Conservation (phyloP, 106 monocot species). For the Gastrodia elata region DNA sequence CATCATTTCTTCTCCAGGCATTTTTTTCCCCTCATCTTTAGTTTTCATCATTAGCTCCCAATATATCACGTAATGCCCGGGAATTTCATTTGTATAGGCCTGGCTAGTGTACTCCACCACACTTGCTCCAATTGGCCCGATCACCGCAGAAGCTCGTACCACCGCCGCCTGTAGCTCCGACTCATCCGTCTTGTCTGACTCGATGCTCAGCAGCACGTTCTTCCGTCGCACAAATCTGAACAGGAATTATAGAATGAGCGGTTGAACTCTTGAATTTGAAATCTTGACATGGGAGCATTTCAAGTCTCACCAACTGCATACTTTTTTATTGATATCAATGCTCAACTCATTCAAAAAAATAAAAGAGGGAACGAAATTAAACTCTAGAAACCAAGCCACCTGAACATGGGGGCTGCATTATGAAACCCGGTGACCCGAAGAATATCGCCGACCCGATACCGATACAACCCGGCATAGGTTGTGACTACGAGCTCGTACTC, state of each 20-base stretch:
- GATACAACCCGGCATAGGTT: constrained; percentile 64
- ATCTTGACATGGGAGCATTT: too few relatives aligned
- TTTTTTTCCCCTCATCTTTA: not conserved
- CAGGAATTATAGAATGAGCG: not conserved
- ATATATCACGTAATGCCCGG: constrained; percentile 24
- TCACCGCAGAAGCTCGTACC: constrained; percentile 28
- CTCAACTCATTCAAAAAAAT: too few relatives aligned
- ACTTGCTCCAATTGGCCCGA: constrained; percentile 12
- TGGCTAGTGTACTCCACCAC: constrained; percentile 27
- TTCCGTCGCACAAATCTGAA: constrained; percentile 38
- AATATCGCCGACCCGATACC: constrained; percentile 23
- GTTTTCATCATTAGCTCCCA: constrained; percentile 17
- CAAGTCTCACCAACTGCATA: too few relatives aligned
- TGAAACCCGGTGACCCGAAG: constrained; percentile 14
- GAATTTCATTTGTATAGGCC: constrained; percentile 11
- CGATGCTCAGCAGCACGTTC: constrained; percentile 51
- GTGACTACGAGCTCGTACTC: constrained; percentile 79
- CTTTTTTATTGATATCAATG: too few relatives aligned
- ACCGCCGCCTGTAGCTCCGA: constrained; percentile 50
- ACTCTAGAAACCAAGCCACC: too few relatives aligned
- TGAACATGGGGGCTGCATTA: constrained; percentile 17
- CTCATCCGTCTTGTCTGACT: constrained; percentile 55
- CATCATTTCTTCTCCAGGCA: constrained; percentile 16
- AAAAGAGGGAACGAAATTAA: not conserved
- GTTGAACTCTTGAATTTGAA: not conserved